Evolutionary conservation across 2,329 filamentous ascomycete genomes (phyloP), one percentile per base, ranked within the genome.

Genomic region (Celoporthe dispersa): DNA sequence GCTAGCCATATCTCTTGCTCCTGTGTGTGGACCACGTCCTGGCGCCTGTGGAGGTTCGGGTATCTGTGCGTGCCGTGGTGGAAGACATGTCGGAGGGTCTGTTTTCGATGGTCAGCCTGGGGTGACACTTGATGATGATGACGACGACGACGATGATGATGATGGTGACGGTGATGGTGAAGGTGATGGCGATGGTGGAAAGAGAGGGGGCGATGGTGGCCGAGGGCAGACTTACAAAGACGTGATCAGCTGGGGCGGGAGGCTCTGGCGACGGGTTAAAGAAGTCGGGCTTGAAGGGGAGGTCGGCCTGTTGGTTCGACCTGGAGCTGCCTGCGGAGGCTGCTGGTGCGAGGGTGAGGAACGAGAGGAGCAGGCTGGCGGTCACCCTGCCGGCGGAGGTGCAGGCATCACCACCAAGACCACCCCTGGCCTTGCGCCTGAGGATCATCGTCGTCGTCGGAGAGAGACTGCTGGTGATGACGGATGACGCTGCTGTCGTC

Each of bases 21-120:
- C 60, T 89, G 83, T 12, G 85, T 81, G 28, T 87, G 82, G 57
- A 78, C 72, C 41, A 98, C 84, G 79, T 98, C 94, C 72, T 91
- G 85, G 75, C 89, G 90, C 70, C 91, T 87, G 79, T 98, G 93
- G 22, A 98, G 87, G 6, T 86, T 81, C 2, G 94, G 94, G 75
- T 97, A 88, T 74, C 87, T 83, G 79, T 95, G 88, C 55, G 93
- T 92, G 70, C 95, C 95, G 81, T 97, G 94, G 79, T 98, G 94
- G 81, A 93, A 96, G 76, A 98, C 91, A 81, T 99, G 95, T 76
- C 94, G 91, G 69, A 99, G 87, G 8, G 86, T 90, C 83, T 86
- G 79, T 75, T 28, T 37, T n/a, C 31, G n/a, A 61, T 37, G 44
- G 63, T 71, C 59, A 69, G 39, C 19, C n/a, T 28, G 9, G 14